Conservation (phyloP, 306 rosid species). For the Luffa aegyptiaca region DNA sequence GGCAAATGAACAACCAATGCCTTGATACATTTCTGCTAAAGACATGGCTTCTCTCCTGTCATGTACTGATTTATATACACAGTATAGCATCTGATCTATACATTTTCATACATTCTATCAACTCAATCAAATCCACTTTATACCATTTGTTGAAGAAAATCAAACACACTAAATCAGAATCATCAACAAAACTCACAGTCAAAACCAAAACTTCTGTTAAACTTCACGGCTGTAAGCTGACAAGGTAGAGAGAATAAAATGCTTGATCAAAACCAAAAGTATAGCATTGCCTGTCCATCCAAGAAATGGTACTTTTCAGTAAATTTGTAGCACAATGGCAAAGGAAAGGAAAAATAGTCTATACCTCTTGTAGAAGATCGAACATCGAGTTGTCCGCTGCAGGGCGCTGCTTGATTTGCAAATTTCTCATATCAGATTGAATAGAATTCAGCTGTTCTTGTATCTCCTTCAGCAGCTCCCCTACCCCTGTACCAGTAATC, state of each 20-base stretch:
- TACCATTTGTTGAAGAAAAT: constrained; percentile 9
- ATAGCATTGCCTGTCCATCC: constrained; percentile 79
- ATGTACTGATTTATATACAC: constrained; percentile 16
- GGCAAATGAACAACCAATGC: background rate
- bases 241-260: background rate
- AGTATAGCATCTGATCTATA: constrained; percentile 15
- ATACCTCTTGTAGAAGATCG: constrained; percentile 50
- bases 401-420: constrained; percentile 26
- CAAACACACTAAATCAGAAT: background rate
- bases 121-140: constrained; percentile 13
- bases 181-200: background rate
- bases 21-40: background rate
- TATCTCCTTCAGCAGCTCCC: constrained; percentile 72
- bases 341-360: background rate
- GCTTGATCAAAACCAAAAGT: constrained; percentile 68
- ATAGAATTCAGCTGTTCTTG: constrained; percentile 37
- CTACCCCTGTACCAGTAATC: constrained; percentile 39
- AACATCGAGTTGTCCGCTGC: constrained; percentile 28
- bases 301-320: constrained; percentile 14
- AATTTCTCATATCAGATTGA: constrained; percentile 39
- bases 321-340: background rate
- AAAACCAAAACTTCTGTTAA: background rate
- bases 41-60: background rate
- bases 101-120: constrained; percentile 19
- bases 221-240: background rate